Percentiles rank a stretch among this genome's conserved stretches.
Conservation (phyloP, 352 stramenopile species). For the Globisporangium nunn region DNA sequence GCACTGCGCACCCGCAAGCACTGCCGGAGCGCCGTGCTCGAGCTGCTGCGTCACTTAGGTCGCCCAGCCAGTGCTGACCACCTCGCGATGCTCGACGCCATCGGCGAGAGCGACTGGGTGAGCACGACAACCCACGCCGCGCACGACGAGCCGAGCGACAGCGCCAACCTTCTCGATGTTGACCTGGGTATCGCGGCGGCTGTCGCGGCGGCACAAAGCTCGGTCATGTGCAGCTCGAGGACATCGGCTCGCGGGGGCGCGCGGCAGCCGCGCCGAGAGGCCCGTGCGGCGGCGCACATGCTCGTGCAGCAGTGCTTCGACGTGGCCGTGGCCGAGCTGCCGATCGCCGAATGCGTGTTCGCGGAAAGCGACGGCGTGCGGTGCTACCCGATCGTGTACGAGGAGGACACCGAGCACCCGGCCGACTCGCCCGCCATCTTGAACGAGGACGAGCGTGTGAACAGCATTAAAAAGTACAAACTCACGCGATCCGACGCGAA, state of each 20-base stretch:
- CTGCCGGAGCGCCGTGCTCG: constrained; percentile 22
- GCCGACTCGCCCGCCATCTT: constrained; percentile 13
- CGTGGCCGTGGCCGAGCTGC: constrained; percentile 28
- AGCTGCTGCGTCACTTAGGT: constrained; percentile 28
- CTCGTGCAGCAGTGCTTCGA: constrained; percentile 64
- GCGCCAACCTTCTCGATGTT: constrained; percentile 6
- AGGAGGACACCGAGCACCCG: constrained; percentile 25
- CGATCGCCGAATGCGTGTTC: constrained; percentile 33
- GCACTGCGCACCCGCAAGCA: constrained; percentile 24
- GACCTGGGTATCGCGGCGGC: constrained; percentile 5
- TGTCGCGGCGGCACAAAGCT: too few species aligned
- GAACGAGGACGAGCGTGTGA: constrained; percentile 23
- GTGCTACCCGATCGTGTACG: constrained; percentile 40
- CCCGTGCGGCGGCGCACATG: constrained; percentile 27
- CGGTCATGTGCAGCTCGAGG: too few species aligned
- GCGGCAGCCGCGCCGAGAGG: not conserved
- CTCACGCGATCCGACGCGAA: constrained; percentile 31
- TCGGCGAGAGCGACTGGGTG: constrained; percentile 30
- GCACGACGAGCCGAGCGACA: constrained; percentile 7
- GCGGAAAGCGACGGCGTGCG: constrained; percentile 33
- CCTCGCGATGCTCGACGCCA: constrained; percentile 20
- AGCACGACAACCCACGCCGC: constrained; percentile 13
- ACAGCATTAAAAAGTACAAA: constrained; percentile 7
- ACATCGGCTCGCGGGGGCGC: not conserved
- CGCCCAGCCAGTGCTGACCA: constrained; percentile 16